phyloP scores from a whole-genome alignment of 1,284 basidiomycete genomes.

The Ustilago shanxiensis region DNA sequence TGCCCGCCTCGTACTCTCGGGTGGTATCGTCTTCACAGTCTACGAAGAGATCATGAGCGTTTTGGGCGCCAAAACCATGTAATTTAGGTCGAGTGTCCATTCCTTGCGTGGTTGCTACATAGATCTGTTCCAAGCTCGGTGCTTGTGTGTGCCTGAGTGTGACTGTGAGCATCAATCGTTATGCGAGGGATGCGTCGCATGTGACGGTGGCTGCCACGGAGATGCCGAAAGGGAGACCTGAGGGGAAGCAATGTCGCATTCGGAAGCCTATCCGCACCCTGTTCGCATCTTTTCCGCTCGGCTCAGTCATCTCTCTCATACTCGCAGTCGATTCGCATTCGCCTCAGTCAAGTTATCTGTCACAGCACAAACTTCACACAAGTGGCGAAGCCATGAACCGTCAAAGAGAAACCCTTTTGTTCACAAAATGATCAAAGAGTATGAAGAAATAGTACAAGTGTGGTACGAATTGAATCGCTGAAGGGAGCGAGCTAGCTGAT shows the following conservation, averaged over 20 bases:
- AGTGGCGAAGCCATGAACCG: not conserved
- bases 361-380: not conserved
- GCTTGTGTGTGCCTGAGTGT: too few relatives aligned
- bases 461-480: conserved; percentile 1
- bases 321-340: too few relatives aligned
- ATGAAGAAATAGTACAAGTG: conserved; percentile 51
- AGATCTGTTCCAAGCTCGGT: not conserved
- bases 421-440: conserved; percentile 9
- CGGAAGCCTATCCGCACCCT: too few relatives aligned
- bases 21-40: conserved; percentile 94
- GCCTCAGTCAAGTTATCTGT: too few relatives aligned
- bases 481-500: not conserved
- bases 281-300: too few relatives aligned
- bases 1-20: conserved; percentile 77
- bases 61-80: conserved; percentile 51
- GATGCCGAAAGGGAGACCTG: too few relatives aligned
- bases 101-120: not conserved
- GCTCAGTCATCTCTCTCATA: too few relatives aligned
- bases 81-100: not conserved
- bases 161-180: not conserved
- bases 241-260: too few relatives aligned
- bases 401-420: conserved; percentile 15
- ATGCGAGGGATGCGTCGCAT: not conserved
- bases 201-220: too few relatives aligned
- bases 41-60: conserved; percentile 60